Evolutionary conservation across 176 grass and related monocot species (phyloP).

Genomic region (Carex kokanica): DNA sequence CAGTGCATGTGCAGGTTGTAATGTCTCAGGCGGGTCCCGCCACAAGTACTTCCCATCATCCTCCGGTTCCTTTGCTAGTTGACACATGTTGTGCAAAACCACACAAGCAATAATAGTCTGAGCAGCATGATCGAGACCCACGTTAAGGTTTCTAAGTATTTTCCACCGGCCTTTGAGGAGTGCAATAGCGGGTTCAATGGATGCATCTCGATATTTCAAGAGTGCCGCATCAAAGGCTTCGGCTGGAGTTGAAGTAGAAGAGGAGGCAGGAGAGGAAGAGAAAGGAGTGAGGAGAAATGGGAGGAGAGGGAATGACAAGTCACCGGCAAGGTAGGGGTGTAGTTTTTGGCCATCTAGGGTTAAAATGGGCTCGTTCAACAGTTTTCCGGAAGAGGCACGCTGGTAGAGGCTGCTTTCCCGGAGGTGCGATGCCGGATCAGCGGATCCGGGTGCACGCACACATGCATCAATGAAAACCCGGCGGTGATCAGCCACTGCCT

Average conservation of each 20-base stretch:
- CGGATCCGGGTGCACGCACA: background rate
- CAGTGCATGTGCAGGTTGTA: constrained; percentile 15
- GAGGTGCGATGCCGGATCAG: background rate
- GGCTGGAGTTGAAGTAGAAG: background rate
- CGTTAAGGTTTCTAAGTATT: constrained; percentile 41
- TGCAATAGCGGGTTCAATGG: constrained; percentile 31
- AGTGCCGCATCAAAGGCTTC: constrained; percentile 30
- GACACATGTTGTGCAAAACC: constrained; percentile 44
- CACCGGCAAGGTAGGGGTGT: constrained; percentile 31
- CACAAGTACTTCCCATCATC: constrained; percentile 37
- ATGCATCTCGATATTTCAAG: constrained; percentile 3
- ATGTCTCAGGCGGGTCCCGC: constrained; percentile 32
- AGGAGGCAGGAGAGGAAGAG: background rate
- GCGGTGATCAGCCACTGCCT: background rate
- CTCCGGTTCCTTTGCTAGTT: constrained; percentile 31
- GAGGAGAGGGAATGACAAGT: constrained; percentile 36
- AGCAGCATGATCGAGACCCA: constrained; percentile 35
- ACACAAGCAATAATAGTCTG: constrained; percentile 46
- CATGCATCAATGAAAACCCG: constrained; percentile 3
- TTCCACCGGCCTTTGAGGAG: constrained; percentile 43
- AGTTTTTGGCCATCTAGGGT: background rate
- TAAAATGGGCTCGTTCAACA: background rate
- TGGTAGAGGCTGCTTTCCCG: constrained; percentile 5
- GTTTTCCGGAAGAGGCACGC: background rate
- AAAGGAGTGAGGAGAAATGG: constrained; percentile 36